Evolutionary conservation across 331 rosid genomes (phyloP).

Genomic region (Quercus tomentella): DNA sequence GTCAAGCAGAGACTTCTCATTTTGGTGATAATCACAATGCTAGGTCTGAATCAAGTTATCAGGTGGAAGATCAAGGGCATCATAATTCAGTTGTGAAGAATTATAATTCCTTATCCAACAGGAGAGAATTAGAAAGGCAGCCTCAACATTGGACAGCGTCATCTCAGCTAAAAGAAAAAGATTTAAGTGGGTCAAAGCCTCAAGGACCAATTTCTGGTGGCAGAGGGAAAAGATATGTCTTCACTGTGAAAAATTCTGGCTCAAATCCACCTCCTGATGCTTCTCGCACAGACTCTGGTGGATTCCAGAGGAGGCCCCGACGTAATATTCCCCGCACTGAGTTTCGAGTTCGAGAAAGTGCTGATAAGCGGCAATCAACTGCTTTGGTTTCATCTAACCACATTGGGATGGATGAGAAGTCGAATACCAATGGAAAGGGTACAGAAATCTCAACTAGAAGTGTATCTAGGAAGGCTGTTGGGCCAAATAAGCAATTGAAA

Average conservation of each 20-base stretch:
- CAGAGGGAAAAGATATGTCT: constrained; percentile 66
- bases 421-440: constrained; percentile 47
- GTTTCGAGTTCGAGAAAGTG: constrained; percentile 74
- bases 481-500: constrained; percentile 41
- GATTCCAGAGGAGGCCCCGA: constrained; percentile 61
- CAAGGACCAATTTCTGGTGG: constrained; percentile 48
- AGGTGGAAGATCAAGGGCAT: constrained; percentile 36
- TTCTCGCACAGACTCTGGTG: constrained; percentile 43
- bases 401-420: constrained; percentile 39
- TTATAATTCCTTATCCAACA: constrained; percentile 20
- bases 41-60: constrained; percentile 42
- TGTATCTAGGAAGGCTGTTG: constrained; percentile 47
- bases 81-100: constrained; percentile 40
- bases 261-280: constrained; percentile 51
- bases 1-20: constrained; percentile 34
- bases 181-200: constrained; percentile 40
- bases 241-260: constrained; percentile 64
- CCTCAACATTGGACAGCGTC: constrained; percentile 32
- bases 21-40: constrained; percentile 27
- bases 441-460: constrained; percentile 40
- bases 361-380: constrained; percentile 52
- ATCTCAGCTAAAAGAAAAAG: constrained; percentile 45
- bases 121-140: constrained; percentile 46
- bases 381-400: constrained; percentile 42
- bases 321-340: constrained; percentile 69